Base-by-base conservation (phyloP, 371 early-diverging fungal species). In the Syncephalis plumigaleata region DNA sequence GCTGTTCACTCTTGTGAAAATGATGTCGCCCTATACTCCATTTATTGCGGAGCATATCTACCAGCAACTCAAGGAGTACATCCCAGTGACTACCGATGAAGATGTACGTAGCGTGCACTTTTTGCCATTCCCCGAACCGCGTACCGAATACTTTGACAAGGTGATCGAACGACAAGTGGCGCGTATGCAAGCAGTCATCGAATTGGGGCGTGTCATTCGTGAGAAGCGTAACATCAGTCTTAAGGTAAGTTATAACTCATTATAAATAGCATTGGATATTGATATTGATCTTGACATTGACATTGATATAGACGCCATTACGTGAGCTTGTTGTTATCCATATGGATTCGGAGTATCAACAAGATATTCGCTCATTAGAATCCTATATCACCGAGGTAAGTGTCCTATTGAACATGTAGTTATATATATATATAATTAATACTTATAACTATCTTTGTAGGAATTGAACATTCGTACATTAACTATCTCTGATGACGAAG, bases 1-100 rank as follows among this genome's bases (percentile, higher is more conserved):
- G 9, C 67, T 99, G 40, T 80, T 79, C 59, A 89, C 88, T 9
- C 66, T 99, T 60, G 80, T 85, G 59, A 79, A 80, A 47, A 73
- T 88, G 58, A 94, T 99, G 98, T 86, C 98, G 37, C 91, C 99
- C 22, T 99, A 99, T 75, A 91, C 98, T 22, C 99, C 99, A 15
- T 99, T 91, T 79, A 72, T 99, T 65, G 76, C 87, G 45, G 99
- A 99, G 75, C 87, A 75, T 71, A 94, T 94, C 81, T 99, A 91
- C 70, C 98, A 94, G 67, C 77, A 77, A 50, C 71, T 98, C 51
- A 83, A 79, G 66, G 66, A 49, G 20, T 88, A 80, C 60, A 54
- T 89, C 47, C 77, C 75, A 44, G 60, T 70, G 49, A 65, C 65
- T 47, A 58, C 65, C 45, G 54, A 61, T 22, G 81, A 70, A 37